Evolutionary conservation across 129 eudicot species (phyloP), one percentile per base, ranked within the genome.

Genomic region (Calendula officinalis): DNA sequence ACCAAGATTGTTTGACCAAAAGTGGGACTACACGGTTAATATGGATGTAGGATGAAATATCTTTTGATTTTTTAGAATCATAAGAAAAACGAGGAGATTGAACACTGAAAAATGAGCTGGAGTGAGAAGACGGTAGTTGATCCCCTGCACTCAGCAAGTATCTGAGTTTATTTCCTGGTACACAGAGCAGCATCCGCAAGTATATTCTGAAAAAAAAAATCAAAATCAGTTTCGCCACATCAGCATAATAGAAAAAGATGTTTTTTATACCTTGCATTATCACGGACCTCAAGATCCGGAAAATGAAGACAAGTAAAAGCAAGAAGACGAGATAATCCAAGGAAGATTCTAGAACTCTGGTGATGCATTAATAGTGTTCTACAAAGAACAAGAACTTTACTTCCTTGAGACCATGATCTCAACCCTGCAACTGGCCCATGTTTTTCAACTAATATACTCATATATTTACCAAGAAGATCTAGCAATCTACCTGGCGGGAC

Each of bases 211-310:
- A 55, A 65, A 55, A 70, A 67, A 4, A 13, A 56, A 38, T 34
- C 22, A 17, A 56, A 15, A 55, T 73, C 42, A 58, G 68, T 52
- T 16, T 7, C 17, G 36, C 6, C 37, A 22, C 57, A 35, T 39
- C 30, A 40, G 32, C 17, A 59, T 15, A 61, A 6, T 37, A 61
- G n/a, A 68, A 49, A 51, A 52, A 46, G 41, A 44, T 46, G 63
- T 63, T 46, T 61, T 9, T 60, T 44, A 22, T 85, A 92, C 98
- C 98, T 92, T 68, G 98, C 91, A 69, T 73, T 75, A 62, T 92
- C 98, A 49, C 98, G 98, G 71, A 92, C 89, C 75, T 92, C 98
- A 72, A 92, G 57, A 77, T 92, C 98, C 39, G 98, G 98, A 80
- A 79, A 92, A 74, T 78, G 79, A 60, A 88, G 89, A 68, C 89